Base-by-base conservation (phyloP, 495 filamentous ascomycete genomes). In the Annulohypoxylon nitens region DNA sequence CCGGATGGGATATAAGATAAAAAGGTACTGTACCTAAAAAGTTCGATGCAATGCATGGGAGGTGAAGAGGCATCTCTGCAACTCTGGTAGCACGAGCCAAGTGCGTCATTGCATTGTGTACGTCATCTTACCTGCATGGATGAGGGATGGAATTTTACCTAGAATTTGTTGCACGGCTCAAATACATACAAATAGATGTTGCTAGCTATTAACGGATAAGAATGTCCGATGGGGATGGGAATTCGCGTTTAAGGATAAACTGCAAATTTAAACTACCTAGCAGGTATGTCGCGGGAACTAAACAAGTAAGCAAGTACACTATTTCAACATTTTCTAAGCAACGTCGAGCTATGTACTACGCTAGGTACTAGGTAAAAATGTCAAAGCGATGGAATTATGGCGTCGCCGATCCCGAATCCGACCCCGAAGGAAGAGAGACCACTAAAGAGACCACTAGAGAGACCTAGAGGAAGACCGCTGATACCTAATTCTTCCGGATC, bases 81-180 rank as follows among this genome's bases (percentile, higher is more conserved):
- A 47, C 43, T 47, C 18, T 20, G 33, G 61, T 60, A 62, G 57
- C 26, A 64, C 70, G 48, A 72, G 26, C 67, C 34, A 70, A 67
- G 67, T 75, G 67, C 67, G 67, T 75, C 67, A 75, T 75, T 70
- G 67, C 67, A 70, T 70, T 67, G 72, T 75, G 72, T 75, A 75
- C 72, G 72, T 75, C 72, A 75, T 75, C 71, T 75, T 62, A 75
- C 72, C 63, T 64, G 67, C 72, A 75, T 69, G 48, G 70, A 54
- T 54, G 39, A 75, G 64, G 48, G 70, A 54, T 54, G 39, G 53
- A 51, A 43, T 66, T 53, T 69, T 59, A 30, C 30, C 30, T 43
- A 67, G 61, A 73, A 61, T 69, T 69, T 63, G 71, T 61, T 58
- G 45, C 47, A 55, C 71, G 41, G 66, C 37, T 30, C 30, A 30